Evolutionary conservation across 179 eudicot species (phyloP), one percentile per base, ranked within the genome.

Genomic region (Actinidia chinensis): DNA sequence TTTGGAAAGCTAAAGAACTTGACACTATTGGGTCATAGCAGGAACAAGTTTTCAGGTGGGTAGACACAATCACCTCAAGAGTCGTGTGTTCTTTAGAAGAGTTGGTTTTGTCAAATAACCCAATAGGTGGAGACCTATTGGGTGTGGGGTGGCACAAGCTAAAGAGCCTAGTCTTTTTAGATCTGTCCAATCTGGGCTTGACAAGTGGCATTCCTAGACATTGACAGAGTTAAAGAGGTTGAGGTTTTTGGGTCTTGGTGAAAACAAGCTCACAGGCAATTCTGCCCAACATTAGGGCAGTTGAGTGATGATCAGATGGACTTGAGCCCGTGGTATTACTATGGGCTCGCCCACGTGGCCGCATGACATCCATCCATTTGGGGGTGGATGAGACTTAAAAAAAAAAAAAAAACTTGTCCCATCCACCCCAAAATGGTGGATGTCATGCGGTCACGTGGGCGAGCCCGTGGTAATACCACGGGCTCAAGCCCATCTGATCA

Each of bases 11-110:
- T 95, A 75, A 89, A 87, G 83, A 85, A 83, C 56, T 66, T 95
- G 18, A 93, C 96, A n/a, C 87, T 95, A 4, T 68, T 95, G 78
- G 99, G 93, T 78, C 82, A 93, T 42, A 93, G 97, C 44, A 82
- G 84, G 79, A 94, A 94, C 75, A 79, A 83, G 80, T 76, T 95
- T 23, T 83, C 90, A 28, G 91, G 90, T 80, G 97, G 91, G 58
- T 82, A 89, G 79, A 63, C 80, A 7, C 70, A 78, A 59, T 83
- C 91, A 58, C 47, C 91, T 74, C 81, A 92, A 82, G 84, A 89
- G 78, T 66, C n/a, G n/a, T 95, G 92, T 60, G 64, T 4, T 90
- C 93, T 52, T 76, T 95, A 33, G 84, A 91, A 76, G 98, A 91
- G 81, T 65, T 95, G 76, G 84, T 89, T 18, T 82, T 95, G 28